Evolutionary conservation across 257 asterid genomes (phyloP).

Genomic region (Nicotiana otophora): DNA sequence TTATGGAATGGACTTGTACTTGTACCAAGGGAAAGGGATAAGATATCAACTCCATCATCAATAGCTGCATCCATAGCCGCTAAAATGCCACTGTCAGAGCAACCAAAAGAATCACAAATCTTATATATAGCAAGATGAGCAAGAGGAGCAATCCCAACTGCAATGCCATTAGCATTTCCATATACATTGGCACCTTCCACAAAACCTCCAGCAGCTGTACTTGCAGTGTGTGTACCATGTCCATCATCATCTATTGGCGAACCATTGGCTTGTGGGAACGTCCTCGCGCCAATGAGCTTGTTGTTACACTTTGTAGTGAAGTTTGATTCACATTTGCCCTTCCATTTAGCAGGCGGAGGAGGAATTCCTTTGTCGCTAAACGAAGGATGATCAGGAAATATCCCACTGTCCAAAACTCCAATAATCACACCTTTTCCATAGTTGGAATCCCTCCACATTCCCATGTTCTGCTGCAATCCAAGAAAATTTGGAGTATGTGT

Average conservation of each 20-base stretch:
- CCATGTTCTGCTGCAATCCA: constrained; percentile 36
- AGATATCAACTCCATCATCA: constrained; percentile 34
- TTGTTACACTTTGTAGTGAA: constrained; percentile 29
- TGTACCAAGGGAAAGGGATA: constrained; percentile 34
- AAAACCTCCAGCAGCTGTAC: constrained; percentile 52
- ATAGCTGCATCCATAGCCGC: constrained; percentile 50
- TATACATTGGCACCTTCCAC: constrained; percentile 40
- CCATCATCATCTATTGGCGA: constrained; percentile 30
- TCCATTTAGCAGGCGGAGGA: constrained; percentile 50
- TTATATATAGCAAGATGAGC: constrained; percentile 57
- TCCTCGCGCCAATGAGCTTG: constrained; percentile 46
- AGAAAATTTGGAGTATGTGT: constrained; percentile 42
- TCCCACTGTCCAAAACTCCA: constrained; percentile 44
- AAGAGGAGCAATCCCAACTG: constrained; percentile 48
- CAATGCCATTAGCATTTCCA: constrained; percentile 46
- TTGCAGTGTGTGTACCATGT: constrained; percentile 51
- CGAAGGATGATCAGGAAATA: constrained; percentile 42
- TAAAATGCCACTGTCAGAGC: constrained; percentile 28
- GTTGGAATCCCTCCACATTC: constrained; percentile 41
- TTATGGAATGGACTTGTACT: background rate
- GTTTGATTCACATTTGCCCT: constrained; percentile 35
- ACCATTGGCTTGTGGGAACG: background rate
- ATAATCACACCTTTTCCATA: constrained; percentile 49
- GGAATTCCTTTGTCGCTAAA: constrained; percentile 46
- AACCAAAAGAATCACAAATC: constrained; percentile 17